phyloP scores from a whole-genome alignment of 768 basidiomycete genomes.

The Mycena galericulata region DNA sequence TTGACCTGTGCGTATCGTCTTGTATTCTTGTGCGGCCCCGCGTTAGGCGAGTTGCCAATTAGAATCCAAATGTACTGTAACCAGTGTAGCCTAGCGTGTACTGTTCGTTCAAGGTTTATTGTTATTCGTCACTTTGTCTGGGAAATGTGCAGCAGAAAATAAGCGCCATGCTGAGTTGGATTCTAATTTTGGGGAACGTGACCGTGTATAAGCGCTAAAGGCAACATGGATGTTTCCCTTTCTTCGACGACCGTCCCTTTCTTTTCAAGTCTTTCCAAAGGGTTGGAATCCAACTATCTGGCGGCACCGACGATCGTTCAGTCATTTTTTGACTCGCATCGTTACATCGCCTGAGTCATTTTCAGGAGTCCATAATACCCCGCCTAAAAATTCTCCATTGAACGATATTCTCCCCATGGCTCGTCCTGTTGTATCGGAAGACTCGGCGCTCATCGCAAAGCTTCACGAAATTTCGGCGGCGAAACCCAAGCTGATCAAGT shows the following conservation, averaged over 20 bases:
- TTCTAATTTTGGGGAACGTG: too few relatives aligned
- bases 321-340: conserved; percentile 4
- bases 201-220: too few relatives aligned
- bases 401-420: background rate
- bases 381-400: background rate
- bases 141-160: too few relatives aligned
- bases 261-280: too few relatives aligned
- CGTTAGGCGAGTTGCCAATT: background rate
- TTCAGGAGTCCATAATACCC: background rate
- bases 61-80: background rate
- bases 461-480: conserved; percentile 65
- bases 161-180: too few relatives aligned
- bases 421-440: conserved; percentile 44
- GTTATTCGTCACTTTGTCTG: background rate
- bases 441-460: conserved; percentile 70
- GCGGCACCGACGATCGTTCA: conserved; percentile 8
- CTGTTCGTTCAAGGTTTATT: background rate
- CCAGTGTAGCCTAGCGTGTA: background rate
- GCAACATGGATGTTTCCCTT: too few relatives aligned
- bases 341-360: conserved; percentile 4
- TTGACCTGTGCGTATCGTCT: background rate
- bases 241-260: too few relatives aligned
- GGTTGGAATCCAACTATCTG: too few relatives aligned
- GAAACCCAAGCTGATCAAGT: conserved; percentile 74
- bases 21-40: background rate